phyloP scores from a whole-genome alignment of 441 rosid genomes.

The Corymbia citriodora region DNA sequence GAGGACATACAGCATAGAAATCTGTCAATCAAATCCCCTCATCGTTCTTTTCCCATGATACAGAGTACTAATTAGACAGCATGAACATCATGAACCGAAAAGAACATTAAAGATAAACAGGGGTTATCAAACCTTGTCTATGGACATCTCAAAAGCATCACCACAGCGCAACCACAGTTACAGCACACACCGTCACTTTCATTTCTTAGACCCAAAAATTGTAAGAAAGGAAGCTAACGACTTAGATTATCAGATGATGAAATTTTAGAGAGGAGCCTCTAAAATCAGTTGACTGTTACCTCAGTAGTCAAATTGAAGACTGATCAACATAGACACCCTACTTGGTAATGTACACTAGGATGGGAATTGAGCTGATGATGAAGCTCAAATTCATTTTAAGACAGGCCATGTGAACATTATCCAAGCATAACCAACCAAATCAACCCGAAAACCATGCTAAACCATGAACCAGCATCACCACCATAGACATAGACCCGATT shows the following conservation, averaged over 20 bases:
- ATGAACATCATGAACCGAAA: background rate
- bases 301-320: background rate
- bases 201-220: background rate
- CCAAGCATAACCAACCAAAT: background rate
- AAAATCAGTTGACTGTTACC: background rate
- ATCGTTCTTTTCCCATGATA: background rate
- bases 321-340: background rate
- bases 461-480: conserved; percentile 22
- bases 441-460: background rate
- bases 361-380: background rate
- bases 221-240: background rate
- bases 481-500: conserved; percentile 4
- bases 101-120: background rate
- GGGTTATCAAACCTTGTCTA: background rate
- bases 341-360: background rate
- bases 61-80: background rate
- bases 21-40: background rate
- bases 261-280: background rate
- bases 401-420: background rate
- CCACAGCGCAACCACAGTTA: background rate
- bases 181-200: background rate
- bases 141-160: background rate
- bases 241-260: background rate
- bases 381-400: background rate
- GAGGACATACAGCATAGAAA: background rate